These are phyloP conservation scores for Seiridium unicorne DNA, from an alignment of 2,329 filamentous ascomycete species.

Conservation along the genomic window DNA sequence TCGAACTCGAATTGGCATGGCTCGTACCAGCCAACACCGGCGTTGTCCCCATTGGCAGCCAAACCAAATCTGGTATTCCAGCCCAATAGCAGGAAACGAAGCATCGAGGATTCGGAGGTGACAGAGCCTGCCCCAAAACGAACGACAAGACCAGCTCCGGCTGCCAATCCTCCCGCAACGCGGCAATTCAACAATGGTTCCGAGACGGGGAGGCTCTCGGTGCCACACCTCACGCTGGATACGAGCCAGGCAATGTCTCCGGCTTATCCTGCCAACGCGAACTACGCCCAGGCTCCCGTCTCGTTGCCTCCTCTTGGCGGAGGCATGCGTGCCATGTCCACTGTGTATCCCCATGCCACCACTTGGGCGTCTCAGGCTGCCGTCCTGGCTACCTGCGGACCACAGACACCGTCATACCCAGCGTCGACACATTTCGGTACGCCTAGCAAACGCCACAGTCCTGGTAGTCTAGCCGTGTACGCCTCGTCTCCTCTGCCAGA, in stretches of 20 bases:
- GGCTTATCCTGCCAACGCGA: constrained; percentile 33
- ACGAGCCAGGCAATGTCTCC: constrained; percentile 36
- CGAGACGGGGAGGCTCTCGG: constrained; percentile 54
- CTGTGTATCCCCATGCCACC: constrained; percentile 63
- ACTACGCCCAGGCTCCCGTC: constrained; percentile 43
- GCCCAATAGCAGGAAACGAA: constrained; percentile 44
- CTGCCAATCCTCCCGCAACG: constrained; percentile 19
- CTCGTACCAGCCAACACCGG: constrained; percentile 35
- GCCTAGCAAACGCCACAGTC: constrained; percentile 52
- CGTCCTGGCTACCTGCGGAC: constrained; percentile 26
- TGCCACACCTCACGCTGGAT: constrained; percentile 69
- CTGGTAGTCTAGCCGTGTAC: constrained; percentile 50
- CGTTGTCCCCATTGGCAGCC: constrained; percentile 46
- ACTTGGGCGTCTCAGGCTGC: constrained; percentile 36
- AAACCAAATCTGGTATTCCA: constrained; percentile 43
- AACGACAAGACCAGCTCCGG: constrained; percentile 29
- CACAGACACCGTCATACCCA: constrained; percentile 28
- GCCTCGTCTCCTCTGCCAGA: constrained; percentile 70
- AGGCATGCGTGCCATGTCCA: constrained; percentile 70
- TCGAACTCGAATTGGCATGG: constrained; percentile 32
- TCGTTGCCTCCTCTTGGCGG: constrained; percentile 63
- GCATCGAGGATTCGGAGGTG: constrained; percentile 44
- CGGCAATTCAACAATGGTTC: constrained; percentile 17
- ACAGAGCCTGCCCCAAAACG: constrained; percentile 57
- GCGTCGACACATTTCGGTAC: constrained; percentile 41